Base-by-base conservation (phyloP, 176 grass and related monocot species). In the Juncus effusus region DNA sequence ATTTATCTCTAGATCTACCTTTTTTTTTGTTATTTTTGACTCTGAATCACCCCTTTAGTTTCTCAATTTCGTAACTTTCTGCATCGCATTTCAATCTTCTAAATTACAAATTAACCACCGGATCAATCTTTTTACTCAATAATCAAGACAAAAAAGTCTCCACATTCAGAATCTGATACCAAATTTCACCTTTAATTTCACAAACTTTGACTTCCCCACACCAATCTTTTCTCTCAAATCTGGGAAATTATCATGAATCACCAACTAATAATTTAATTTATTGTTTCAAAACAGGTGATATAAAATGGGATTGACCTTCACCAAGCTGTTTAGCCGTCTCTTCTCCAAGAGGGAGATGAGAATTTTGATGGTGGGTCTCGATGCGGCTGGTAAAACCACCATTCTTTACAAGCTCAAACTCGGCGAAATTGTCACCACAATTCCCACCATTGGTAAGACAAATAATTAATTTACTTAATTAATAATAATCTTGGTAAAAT, bases 401-500 rank as follows among this genome's bases (percentile, higher is more conserved):
- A 90, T 90, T 14, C 72, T 90, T 63, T 90, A 90, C 76, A 90
- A 90, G 87, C 82, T 90, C 75, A 90, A 90, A 67, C 87, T 90
- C 4, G 87, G 87, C 61, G 87, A 90, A 65, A 90, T 90, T 38
- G 87, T 90, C 67, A 90, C 87, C 38, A 90, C 87, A 60, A 90
- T 90, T 13, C 87, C 87, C 1, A 90, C 87, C 38, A 90, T 90
- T 10, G 87, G 87, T 90, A 69, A 83, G 76, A 5, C 36, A 12
- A 19, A 8, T 50, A 40, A 12, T 1, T 28, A 65, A 36, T 56
- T 65, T 6, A 67, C 5, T 77, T 3, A n/a, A n/a, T n/a, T n/a
- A 51, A 12, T 38, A 38, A 36, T 67, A 7, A 52, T 36, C 9
- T 38, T 50, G 47, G 7, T 40, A 54, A 16, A 16, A 57, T 14